These are phyloP conservation scores for Calocera cornea DNA, from an alignment of 768 basidiomycete species.

Conservation along the genomic window DNA sequence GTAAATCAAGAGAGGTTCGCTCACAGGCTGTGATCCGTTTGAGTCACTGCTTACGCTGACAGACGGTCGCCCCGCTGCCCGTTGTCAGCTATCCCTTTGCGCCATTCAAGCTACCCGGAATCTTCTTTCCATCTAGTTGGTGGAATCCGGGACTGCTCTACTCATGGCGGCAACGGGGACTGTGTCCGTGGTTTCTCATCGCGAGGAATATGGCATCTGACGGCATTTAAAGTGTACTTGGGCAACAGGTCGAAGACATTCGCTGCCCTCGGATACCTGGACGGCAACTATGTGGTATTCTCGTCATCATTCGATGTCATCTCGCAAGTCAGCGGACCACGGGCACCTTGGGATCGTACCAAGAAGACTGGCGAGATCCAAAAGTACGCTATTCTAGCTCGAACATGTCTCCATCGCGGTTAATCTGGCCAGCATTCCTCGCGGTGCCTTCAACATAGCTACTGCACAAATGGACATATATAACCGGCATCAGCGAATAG, in stretches of 20 bases:
- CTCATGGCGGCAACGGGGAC: background rate
- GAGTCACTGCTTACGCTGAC: background rate
- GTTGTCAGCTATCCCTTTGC: background rate
- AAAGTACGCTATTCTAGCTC: background rate
- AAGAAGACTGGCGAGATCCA: background rate
- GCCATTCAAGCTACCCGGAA: background rate
- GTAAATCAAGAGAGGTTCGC: background rate
- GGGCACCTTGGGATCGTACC: background rate
- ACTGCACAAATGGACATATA: background rate
- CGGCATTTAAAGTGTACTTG: background rate
- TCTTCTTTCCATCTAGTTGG: background rate
- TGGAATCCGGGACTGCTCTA: background rate
- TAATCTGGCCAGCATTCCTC: background rate
- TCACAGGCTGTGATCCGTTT: background rate
- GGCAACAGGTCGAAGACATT: background rate
- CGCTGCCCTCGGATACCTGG: background rate
- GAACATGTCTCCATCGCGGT: background rate
- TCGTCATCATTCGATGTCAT: background rate
- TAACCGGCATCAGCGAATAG: background rate
- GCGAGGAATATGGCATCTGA: background rate
- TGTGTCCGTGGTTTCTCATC: background rate
- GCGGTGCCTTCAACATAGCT: background rate
- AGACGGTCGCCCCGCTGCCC: background rate
- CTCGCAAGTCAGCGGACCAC: background rate
- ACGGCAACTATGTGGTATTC: background rate